Conservation (phyloP, 139 green algal genomes). For the Eudorina sp. region DNA sequence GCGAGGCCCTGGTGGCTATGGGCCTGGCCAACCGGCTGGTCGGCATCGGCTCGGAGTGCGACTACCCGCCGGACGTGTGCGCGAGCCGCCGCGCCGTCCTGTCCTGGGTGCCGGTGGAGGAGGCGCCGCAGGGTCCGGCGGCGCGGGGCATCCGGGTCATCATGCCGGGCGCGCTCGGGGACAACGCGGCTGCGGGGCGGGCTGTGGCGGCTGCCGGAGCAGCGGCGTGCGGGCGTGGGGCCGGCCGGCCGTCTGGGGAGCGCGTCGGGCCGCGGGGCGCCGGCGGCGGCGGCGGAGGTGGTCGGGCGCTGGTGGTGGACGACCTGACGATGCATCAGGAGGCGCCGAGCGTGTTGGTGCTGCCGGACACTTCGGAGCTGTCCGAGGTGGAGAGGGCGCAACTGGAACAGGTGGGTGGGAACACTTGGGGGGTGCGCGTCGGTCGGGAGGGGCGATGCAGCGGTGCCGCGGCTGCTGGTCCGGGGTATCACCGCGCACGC, state of each 20-base stretch:
- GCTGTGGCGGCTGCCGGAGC: background rate
- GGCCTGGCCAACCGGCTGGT: constrained; percentile 79
- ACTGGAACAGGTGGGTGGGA: constrained; percentile 55
- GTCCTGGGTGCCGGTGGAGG: constrained; percentile 17
- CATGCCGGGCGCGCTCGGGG: background rate
- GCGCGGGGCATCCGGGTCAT: constrained; percentile 3
- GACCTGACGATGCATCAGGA: constrained; percentile 74
- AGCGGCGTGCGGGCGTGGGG: background rate
- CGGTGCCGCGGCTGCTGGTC: no score
- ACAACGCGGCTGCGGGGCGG: background rate
- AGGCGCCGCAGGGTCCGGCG: constrained; percentile 31
- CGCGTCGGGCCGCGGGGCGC: background rate
- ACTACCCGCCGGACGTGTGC: constrained; percentile 75
- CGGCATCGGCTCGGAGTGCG: constrained; percentile 81
- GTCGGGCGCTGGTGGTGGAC: constrained; percentile 70
- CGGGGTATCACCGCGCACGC: no score
- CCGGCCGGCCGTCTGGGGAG: constrained; percentile 49
- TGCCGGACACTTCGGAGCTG: constrained; percentile 64
- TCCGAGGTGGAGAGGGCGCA: constrained; percentile 44
- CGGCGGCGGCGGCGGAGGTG: constrained; percentile 28
- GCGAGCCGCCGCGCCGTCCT: constrained; percentile 14
- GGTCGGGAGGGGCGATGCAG: no score
- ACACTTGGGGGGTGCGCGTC: no score
- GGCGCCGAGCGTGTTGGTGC: constrained; percentile 81
- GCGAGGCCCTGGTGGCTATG: constrained; percentile 86